Evolutionary conservation across 2,329 filamentous ascomycete genomes (phyloP).

Genomic region (Fusarium sp.): DNA sequence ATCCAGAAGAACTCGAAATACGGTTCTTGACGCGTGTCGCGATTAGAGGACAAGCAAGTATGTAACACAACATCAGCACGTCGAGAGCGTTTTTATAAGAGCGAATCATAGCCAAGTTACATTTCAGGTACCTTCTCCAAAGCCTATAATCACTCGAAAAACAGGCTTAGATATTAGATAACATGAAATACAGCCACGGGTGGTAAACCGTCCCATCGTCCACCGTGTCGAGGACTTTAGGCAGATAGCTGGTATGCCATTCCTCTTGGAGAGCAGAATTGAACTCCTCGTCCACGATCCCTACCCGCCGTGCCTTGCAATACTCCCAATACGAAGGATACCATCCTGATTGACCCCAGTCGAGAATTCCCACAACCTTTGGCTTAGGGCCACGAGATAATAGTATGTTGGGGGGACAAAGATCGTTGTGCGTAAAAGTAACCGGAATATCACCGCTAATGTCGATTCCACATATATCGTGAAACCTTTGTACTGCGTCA

Average conservation of each 20-base stretch:
- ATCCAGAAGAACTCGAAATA: too few relatives aligned
- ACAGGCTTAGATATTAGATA: constrained; percentile 9
- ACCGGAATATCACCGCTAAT: constrained; percentile 44
- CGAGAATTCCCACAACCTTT: constrained; percentile 44
- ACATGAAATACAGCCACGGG: constrained; percentile 52
- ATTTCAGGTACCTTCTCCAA: too few relatives aligned
- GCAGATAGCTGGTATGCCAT: constrained; percentile 51
- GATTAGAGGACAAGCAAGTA: too few relatives aligned
- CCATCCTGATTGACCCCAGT: constrained; percentile 52
- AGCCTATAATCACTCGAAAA: too few relatives aligned
- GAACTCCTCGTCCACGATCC: constrained; percentile 24
- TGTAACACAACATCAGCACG: too few relatives aligned
- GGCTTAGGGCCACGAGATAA: constrained; percentile 35
- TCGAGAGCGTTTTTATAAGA: too few relatives aligned
- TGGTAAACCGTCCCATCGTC: constrained; percentile 52
- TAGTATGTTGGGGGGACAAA: constrained; percentile 47
- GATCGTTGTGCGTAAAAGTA: constrained; percentile 47
- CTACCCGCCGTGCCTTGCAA: constrained; percentile 48
- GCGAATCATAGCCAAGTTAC: too few relatives aligned
- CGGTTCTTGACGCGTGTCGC: too few relatives aligned
- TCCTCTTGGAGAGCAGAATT: constrained; percentile 49
- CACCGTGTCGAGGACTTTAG: constrained; percentile 49
- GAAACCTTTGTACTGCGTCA: constrained; percentile 51
- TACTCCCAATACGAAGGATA: constrained; percentile 54
- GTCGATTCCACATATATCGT: constrained; percentile 50